A percentile compares a stretch with the other conserved stretches of the same genome.
Conservation (phyloP, 495 filamentous ascomycete genomes). For the Talaromyces wortmannii region DNA sequence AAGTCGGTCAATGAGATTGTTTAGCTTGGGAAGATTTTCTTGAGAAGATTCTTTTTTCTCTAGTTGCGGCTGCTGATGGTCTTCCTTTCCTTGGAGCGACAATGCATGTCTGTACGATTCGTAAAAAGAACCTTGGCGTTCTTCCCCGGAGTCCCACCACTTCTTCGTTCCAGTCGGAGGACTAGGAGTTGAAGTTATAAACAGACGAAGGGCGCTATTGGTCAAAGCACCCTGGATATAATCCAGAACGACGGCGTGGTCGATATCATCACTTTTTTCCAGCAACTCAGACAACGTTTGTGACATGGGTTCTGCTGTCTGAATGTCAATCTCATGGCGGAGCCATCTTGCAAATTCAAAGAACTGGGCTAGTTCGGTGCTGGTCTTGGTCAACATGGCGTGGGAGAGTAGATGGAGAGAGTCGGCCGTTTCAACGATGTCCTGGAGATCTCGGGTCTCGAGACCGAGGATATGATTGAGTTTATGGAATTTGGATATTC, state of each 20-base stretch:
- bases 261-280: conserved; percentile 37
- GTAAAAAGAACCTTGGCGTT: conserved; percentile 36
- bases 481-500: conserved; percentile 74
- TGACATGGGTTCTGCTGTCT: conserved; percentile 36
- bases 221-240: conserved; percentile 47
- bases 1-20: conserved; percentile 43
- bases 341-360: conserved; percentile 78
- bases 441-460: conserved; percentile 49
- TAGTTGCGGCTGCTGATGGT: neutral
- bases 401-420: conserved; percentile 69
- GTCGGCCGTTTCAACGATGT: conserved; percentile 62
- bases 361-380: conserved; percentile 76
- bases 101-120: conserved; percentile 35
- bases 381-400: conserved; percentile 61
- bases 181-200: conserved; percentile 36
- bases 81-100: conserved; percentile 19
- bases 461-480: conserved; percentile 61
- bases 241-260: conserved; percentile 39
- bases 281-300: conserved; percentile 38
- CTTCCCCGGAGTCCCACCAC: conserved; percentile 30
- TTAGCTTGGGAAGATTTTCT: conserved; percentile 40
- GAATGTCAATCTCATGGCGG: conserved; percentile 69
- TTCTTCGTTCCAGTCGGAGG: conserved; percentile 6
- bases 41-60: conserved; percentile 14
- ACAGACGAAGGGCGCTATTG: conserved; percentile 36